Base-by-base conservation (phyloP, 139 green algal species). In the Micractinium conductrix region DNA sequence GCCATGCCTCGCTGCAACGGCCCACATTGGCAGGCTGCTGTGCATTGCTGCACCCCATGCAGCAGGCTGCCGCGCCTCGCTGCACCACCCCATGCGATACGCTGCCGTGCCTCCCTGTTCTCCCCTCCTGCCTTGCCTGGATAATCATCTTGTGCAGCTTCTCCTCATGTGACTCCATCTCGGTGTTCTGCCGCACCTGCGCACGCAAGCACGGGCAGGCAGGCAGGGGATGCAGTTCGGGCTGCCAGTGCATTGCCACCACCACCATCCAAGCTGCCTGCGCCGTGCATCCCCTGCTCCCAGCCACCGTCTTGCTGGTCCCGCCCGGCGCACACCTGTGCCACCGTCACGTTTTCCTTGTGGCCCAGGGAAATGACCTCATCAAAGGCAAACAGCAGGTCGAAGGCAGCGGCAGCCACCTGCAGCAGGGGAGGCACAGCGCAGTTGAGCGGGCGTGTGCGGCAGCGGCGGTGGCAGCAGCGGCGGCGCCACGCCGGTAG, bases 121-220 rank as follows among this genome's bases (percentile, higher is more conserved):
- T n/a, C 5, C 53, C 53, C 53, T 62, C 53, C 8, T 62, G n/a
- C n/a, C n/a, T n/a, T n/a, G 67, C 80, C 88, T 98, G 93, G 75
- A 99, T 98, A 87, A 99, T 98, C 93, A 98, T 97, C 90, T 99
- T 99, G 92, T 99, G 96, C 86, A 99, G 93, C 93, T 99, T 99
- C 95, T 99, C 97, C 88, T 99, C 97, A 70, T 98, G 95, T 42
- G 86, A 95, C 87, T 99, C 97, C 97, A 99, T 99, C 88, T 98
- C 97, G 40, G 93, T 97, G 89, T 98, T 99, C 87, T 98, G 94
- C 88, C 95, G 95, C 75, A 99, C 95, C 86, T 95, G 93, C 43
- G 40, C 22, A 22, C 0, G 3, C 0, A 1, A 45, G n/a, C 3
- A 22, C n/a, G 72, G 7, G 42, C 44, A 14, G 28, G 42, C 28